Base-by-base conservation (phyloP, 2,329 filamentous ascomycete species). In the Arthrinium phaeospermum region DNA sequence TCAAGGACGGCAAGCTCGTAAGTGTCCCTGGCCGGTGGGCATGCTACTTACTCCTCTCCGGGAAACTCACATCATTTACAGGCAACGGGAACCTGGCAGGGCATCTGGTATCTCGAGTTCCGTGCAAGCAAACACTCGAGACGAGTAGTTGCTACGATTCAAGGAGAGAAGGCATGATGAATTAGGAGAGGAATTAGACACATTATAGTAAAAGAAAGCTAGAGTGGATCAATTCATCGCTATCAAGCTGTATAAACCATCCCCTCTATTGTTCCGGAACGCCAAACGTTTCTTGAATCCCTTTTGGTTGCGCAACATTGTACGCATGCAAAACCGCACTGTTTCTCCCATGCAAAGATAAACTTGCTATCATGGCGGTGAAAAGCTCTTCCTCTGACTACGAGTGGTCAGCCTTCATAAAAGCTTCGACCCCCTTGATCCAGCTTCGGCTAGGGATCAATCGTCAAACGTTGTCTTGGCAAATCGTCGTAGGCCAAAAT, bases 91-190 rank as follows among this genome's bases (percentile, higher is more conserved):
- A 92, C 90, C 4, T 96, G 93, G 94, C 94, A 96, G 78, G 91
- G 96, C 0, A 96, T 98, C 73, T 98, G 94, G 93, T 97, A 97
- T 82, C 85, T 98, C 75, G 96, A 98, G 83, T 98, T 98, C 81
- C 88, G 96, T 72, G 89, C 87, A 13, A 86, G 86, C 76, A 94
- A 90, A 83, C 95, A 98, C 83, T 87, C 90, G 75, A 89, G 96
- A 78, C 93, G 91, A 80, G 89, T 98, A 16, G 92, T 99, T 74
- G 96, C 96, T 71, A 98, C 96, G 1, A 97, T 98, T 74, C 95
- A 98, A 82, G 96, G 96, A 61, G 93, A 98, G 85, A 91, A 91
- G 81, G 84, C 85, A 70, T 86, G 75, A 79, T 41, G 44, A 4
- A n/a, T 3, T 13, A 68, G n/a, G n/a, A 16, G n/a, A 19, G 27